These are phyloP conservation scores for Sarocladium brachiariae DNA, from an alignment of 2,329 filamentous ascomycete genomes.

Conservation along the genomic window DNA sequence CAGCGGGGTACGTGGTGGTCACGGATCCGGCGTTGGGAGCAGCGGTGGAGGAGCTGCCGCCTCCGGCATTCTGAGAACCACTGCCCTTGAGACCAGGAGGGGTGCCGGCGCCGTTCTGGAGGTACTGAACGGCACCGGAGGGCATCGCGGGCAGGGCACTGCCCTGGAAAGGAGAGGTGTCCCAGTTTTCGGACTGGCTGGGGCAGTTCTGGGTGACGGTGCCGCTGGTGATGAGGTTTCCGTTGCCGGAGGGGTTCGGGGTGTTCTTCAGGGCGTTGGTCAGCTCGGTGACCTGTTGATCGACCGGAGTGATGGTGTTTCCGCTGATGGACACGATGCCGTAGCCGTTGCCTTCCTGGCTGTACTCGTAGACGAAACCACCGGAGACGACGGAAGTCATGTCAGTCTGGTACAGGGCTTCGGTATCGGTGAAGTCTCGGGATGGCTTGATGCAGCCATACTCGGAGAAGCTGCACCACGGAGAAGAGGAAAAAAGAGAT, in stretches of 20 bases:
- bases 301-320: slow-evolving; percentile 36
- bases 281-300: slow-evolving; percentile 55
- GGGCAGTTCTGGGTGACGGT: slow-evolving; percentile 45
- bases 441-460: slow-evolving; percentile 72
- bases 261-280: slow-evolving; percentile 40
- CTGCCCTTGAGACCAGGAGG: slow-evolving; percentile 44
- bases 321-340: slow-evolving; percentile 66
- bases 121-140: slow-evolving; percentile 40
- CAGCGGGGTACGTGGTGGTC: slow-evolving; percentile 19
- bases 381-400: slow-evolving; percentile 93
- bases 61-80: slow-evolving; percentile 46
- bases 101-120: slow-evolving; percentile 44
- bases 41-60: slow-evolving; percentile 38
- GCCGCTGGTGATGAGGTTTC: slow-evolving; percentile 35
- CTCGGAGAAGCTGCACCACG: slow-evolving; percentile 63
- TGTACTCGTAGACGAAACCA: slow-evolving; percentile 93
- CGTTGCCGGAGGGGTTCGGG: slow-evolving; percentile 42
- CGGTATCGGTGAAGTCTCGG: slow-evolving; percentile 74
- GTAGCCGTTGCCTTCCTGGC: slow-evolving; percentile 68
- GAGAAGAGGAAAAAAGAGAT: background rate
- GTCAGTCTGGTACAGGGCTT: slow-evolving; percentile 67
- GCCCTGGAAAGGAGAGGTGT: slow-evolving; percentile 19
- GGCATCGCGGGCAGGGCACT: slow-evolving; percentile 47
- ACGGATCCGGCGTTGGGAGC: slow-evolving; percentile 26
- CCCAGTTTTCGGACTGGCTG: slow-evolving; percentile 40